Conservation (phyloP, 2,329 filamentous ascomycete genomes). For the Trichoderma asperellum region DNA sequence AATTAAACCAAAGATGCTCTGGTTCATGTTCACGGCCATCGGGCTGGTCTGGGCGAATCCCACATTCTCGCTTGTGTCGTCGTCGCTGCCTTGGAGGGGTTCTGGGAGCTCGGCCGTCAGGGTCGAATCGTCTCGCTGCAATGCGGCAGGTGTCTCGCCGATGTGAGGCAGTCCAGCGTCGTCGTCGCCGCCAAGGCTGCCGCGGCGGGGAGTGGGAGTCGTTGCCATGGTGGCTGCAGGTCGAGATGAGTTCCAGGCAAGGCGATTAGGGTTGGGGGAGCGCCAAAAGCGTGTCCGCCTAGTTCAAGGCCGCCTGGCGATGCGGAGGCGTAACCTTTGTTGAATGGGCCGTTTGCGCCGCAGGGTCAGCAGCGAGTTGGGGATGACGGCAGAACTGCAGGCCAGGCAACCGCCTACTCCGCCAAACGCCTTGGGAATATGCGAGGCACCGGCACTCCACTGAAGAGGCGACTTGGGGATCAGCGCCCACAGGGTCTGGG, state of each 20-base stretch:
- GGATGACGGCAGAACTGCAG: constrained; percentile 21
- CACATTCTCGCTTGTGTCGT: constrained; percentile 56
- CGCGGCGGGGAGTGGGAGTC: constrained; percentile 30
- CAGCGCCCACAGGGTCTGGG: constrained; percentile 3
- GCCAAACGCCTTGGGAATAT: constrained; percentile 10
- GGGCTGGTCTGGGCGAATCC: constrained; percentile 49
- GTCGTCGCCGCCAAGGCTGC: constrained; percentile 39
- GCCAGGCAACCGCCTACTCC: constrained; percentile 23
- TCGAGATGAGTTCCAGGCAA: background rate
- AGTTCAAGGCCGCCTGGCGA: constrained; percentile 1
- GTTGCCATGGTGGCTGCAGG: constrained; percentile 11
- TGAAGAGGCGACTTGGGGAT: constrained; percentile 11
- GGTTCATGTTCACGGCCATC: constrained; percentile 78
- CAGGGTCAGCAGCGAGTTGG: constrained; percentile 9
- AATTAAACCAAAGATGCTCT: constrained; percentile 92
- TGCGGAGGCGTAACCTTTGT: constrained; percentile 6
- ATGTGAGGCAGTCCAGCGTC: constrained; percentile 44
- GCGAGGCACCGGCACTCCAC: constrained; percentile 14
- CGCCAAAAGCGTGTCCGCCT: background rate
- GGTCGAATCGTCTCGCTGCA: constrained; percentile 43
- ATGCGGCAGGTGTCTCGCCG: constrained; percentile 50
- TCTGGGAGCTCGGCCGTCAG: constrained; percentile 55
- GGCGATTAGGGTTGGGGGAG: constrained; percentile 10
- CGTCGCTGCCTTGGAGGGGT: constrained; percentile 54
- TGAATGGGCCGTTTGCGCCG: constrained; percentile 14